A percentile compares a stretch with the other conserved stretches of the same genome.
Evolutionary conservation across 495 filamentous ascomycete genomes (phyloP).

Genomic region (Aspergillus sclerotioniger): DNA sequence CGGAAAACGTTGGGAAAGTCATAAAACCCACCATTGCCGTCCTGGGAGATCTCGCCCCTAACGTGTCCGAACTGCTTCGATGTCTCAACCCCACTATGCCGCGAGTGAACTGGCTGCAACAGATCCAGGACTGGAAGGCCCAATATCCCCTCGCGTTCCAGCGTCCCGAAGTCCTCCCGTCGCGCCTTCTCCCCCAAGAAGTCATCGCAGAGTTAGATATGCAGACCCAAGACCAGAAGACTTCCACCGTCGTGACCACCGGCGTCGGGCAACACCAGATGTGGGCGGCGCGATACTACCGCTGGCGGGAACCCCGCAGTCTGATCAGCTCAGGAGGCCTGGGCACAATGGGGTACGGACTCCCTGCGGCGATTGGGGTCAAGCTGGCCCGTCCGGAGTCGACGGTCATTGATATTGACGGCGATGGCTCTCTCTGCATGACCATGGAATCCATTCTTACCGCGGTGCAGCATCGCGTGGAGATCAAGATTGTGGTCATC

Average conservation of each 20-base stretch:
- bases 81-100: slow-evolving; percentile 37
- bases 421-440: slow-evolving; percentile 95
- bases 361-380: slow-evolving; percentile 89
- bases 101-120: slow-evolving; percentile 78
- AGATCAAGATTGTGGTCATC: slow-evolving; percentile 84
- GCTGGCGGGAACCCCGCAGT: slow-evolving; percentile 83
- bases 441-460: slow-evolving; percentile 89
- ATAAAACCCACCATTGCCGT: slow-evolving; percentile 61
- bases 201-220: slow-evolving; percentile 82
- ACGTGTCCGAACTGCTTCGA: slow-evolving; percentile 70
- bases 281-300: slow-evolving; percentile 94
- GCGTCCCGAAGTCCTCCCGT: slow-evolving; percentile 62
- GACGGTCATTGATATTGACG: slow-evolving; percentile 91
- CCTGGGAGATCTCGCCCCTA: slow-evolving; percentile 61
- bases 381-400: slow-evolving; percentile 87
- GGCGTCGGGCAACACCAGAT: slow-evolving; percentile 98
- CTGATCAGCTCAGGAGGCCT: slow-evolving; percentile 93
- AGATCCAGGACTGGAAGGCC: slow-evolving; percentile 87
- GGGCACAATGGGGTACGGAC: slow-evolving; percentile 93
- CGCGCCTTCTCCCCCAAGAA: slow-evolving; percentile 82
- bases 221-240: slow-evolving; percentile 69
- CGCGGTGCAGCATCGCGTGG: slow-evolving; percentile 87
- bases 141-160: slow-evolving; percentile 76
- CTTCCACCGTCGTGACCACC: slow-evolving; percentile 81
- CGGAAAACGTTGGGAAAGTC: slow-evolving; percentile 66